phyloP scores from a whole-genome alignment of 176 grass and related monocot species.

The Triticum urartu region DNA sequence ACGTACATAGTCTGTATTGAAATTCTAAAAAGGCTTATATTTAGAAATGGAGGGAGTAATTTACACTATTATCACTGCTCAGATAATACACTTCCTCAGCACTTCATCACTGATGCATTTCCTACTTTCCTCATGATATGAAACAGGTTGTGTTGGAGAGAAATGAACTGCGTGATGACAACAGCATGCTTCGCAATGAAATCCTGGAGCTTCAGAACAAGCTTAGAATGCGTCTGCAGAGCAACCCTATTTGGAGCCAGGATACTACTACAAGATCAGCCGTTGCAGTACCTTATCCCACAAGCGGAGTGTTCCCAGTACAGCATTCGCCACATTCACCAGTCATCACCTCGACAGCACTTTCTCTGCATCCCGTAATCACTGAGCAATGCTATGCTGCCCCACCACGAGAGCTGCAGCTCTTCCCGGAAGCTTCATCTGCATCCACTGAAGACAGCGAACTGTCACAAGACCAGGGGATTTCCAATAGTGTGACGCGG shows the following conservation, averaged over 20 bases:
- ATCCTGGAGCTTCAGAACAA: constrained; percentile 55
- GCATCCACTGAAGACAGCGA: constrained; percentile 32
- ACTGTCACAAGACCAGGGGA: constrained; percentile 10
- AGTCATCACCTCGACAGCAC: background rate
- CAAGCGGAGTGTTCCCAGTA: constrained; percentile 33
- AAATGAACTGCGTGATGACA: constrained; percentile 79
- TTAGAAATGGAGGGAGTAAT: background rate
- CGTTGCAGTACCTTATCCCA: constrained; percentile 9
- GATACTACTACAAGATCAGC: constrained; percentile 29
- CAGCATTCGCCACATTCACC: constrained; percentile 35
- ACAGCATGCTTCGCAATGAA: constrained; percentile 46
- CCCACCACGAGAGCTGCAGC: constrained; percentile 61
- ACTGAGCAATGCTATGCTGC: constrained; percentile 37
- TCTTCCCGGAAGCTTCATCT: constrained; percentile 58
- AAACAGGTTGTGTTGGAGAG: constrained; percentile 73
- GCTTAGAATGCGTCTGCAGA: constrained; percentile 42
- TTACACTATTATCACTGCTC: background rate
- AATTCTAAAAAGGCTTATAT: too few species aligned
- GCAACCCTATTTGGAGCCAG: constrained; percentile 37
- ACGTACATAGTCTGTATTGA: too few species aligned
- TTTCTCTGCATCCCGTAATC: constrained; percentile 28
- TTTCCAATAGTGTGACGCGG: constrained; percentile 29
- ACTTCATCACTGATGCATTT: constrained; percentile 2
- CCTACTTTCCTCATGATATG: constrained; percentile 10
- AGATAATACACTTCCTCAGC: background rate